Evolutionary conservation across 306 rosid genomes (phyloP), one percentile per base, ranked within the genome.

Genomic region (Herpetospermum pedunculosum): DNA sequence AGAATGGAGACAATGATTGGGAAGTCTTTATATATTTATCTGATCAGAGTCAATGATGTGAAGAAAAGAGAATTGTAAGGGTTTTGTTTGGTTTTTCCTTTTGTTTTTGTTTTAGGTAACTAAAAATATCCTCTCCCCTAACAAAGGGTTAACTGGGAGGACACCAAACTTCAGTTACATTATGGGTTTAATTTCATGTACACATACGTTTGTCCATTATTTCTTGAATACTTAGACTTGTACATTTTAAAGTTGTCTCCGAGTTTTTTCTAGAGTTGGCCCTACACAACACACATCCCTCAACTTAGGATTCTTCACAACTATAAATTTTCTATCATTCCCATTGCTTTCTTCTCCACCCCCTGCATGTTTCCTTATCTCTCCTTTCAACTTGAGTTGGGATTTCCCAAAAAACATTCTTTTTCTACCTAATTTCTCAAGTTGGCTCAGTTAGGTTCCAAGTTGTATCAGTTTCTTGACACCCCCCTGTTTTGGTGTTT

Each of bases 241-340:
- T 29, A 28, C 26, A 29, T 54, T 74, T 59, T 29, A 43, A 75
- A 81, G 59, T 50, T 76, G 19, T 44, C 80, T 23, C 73, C 49
- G 30, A 19, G 47, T 29, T 70, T 54, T 54, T 40, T 52, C 37
- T 57, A 64, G 43, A 26, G 19, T 50, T 11, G 15, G n/a, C 73
- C 54, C 73, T 25, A 43, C 73, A 68, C 35, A 25, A 13, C 37
- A n/a, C n/a, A n/a, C n/a, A n/a, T n/a, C 23, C 37, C 73, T 67
- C 73, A 26, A 23, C 73, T 34, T 63, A 9, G 49, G 46, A 19
- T 58, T 26, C 26, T 41, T 74, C 81, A 75, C 80, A 79, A 81
- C 88, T 88, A 92, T 92, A 92, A 77, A 90, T 85, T 54, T 54
- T 58, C 83, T 58, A 54, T 63, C 82, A 80, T 46, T 80, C 58